Conservation (phyloP, 805 yeast genomes). For the Kluyveromyces aestuarii region DNA sequence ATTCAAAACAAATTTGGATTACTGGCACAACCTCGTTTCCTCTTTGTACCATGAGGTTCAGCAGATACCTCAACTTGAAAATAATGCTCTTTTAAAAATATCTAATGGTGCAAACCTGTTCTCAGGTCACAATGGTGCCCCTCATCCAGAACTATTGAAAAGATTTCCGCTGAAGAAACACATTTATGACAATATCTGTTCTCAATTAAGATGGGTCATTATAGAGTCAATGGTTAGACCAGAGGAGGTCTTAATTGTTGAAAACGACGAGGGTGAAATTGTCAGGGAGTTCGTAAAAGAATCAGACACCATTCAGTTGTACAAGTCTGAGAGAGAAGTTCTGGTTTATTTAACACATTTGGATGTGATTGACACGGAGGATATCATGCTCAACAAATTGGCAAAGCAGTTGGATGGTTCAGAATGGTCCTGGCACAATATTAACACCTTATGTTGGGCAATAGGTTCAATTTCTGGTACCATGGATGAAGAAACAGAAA, state of each 20-base stretch:
- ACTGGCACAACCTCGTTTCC: constrained; percentile 83
- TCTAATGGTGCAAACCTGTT: constrained; percentile 30
- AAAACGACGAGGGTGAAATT: constrained; percentile 98
- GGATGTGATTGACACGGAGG: constrained; percentile 89
- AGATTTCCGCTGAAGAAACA: constrained; percentile 80
- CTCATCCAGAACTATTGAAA: constrained; percentile 71
- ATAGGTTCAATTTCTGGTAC: constrained; percentile 98
- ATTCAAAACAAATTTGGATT: constrained; percentile 90
- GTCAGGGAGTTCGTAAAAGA: constrained; percentile 96
- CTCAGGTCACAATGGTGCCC: constrained; percentile 64
- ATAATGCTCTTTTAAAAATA: constrained; percentile 71
- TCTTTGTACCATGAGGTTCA: constrained; percentile 81
- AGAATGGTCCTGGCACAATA: constrained; percentile 99
- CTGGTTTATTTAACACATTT: constrained; percentile 91
- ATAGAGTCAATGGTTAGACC: constrained; percentile 98
- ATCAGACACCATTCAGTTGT: constrained; percentile 91
- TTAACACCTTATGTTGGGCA: constrained; percentile 98
- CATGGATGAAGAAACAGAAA: constrained; percentile 97
- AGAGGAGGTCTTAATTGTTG: constrained; percentile 93
- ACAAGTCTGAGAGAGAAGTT: constrained; percentile 93
- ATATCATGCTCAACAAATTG: constrained; percentile 85
- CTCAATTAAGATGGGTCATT: constrained; percentile 82
- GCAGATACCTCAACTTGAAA: constrained; percentile 59
- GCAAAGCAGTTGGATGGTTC: constrained; percentile 90
- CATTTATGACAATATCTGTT: constrained; percentile 65